Evolutionary conservation across 1,139 yeast species (phyloP), one percentile per base, ranked within the genome.

Genomic region (Hyphopichia buzzinii): DNA sequence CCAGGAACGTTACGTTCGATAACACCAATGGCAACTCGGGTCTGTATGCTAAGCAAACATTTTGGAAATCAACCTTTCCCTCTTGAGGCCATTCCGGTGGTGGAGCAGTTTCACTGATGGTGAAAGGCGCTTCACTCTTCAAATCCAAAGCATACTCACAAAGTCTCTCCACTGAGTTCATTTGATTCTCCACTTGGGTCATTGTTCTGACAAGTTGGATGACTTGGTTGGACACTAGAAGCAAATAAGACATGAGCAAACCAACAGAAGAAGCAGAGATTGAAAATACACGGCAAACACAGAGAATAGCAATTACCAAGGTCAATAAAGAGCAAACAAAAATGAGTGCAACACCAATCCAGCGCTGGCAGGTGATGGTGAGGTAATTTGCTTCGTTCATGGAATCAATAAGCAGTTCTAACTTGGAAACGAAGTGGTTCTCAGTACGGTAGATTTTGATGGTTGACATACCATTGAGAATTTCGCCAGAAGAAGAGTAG

Each of bases 61-160:
- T 39, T 16, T 44, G 40, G 27, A 52, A 53, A 7, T 36, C 32
- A 22, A 53, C 38, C 3, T 35, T 33, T 3, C 57, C 57, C 2
- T 39, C 16, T n/a, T 30, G 33, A 6, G 57, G 57, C 57, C 57
- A 53, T n/a, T 54, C 47, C 3, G 71, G 67, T 3, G 67, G 63
- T 5, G 87, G 86, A 8, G 69, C 59, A 5, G 64, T 59, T 31
- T 70, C 82, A 0, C 72, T 64, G 34, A 68, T 74, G 30, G 57
- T 62, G 52, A 74, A 40, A 4, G 39, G 37, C 2, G 40, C 38
- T 31, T 84, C 94, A 44, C 73, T 77, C 0, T n/a, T 34, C 31
- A 40, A 24, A 23, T 49, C 33, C 36, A 48, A 49, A 1, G 63
- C 59, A 35, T 57, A 59, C 14, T 55, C 46, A 40, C 54, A 50